Evolutionary conservation across 768 basidiomycete species (phyloP).

Genomic region (Gymnopilus dilepis): DNA sequence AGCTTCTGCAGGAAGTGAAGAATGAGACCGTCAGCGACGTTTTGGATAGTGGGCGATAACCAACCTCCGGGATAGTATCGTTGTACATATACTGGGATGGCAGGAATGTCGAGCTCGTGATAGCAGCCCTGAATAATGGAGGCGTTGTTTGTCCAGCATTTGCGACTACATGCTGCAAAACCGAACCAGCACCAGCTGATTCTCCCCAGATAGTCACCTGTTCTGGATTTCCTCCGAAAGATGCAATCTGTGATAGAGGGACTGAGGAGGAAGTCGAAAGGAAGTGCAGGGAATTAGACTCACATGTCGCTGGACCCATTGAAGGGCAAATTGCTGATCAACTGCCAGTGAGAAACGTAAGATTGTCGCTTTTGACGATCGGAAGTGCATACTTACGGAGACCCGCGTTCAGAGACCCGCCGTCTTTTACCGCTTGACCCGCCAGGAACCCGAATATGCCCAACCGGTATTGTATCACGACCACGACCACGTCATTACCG

Average conservation of each 20-base stretch:
- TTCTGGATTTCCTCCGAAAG: conserved; percentile 46
- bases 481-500: conserved; percentile 39
- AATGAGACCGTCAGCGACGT: not conserved
- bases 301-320: conserved; percentile 49
- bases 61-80: conserved; percentile 45
- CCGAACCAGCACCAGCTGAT: conserved; percentile 54
- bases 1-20: conserved; percentile 18
- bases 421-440: conserved; percentile 44
- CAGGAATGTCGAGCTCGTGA: conserved; percentile 50
- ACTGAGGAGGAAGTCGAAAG: not conserved
- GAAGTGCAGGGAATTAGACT: not conserved
- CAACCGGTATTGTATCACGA: conserved; percentile 48
- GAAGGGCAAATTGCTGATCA: conserved; percentile 48
- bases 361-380: not conserved
- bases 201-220: conserved; percentile 50
- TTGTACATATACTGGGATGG: conserved; percentile 53
- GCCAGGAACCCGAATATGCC: conserved; percentile 52
- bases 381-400: conserved; percentile 39
- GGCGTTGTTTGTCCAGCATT: conserved; percentile 50
- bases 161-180: conserved; percentile 55
- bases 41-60: not conserved
- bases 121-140: conserved; percentile 48
- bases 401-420: conserved; percentile 53
- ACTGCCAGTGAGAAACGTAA: conserved; percentile 27
- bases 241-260: conserved; percentile 37